Base-by-base conservation (phyloP, 495 filamentous ascomycete genomes). In the Poronia punctata region DNA sequence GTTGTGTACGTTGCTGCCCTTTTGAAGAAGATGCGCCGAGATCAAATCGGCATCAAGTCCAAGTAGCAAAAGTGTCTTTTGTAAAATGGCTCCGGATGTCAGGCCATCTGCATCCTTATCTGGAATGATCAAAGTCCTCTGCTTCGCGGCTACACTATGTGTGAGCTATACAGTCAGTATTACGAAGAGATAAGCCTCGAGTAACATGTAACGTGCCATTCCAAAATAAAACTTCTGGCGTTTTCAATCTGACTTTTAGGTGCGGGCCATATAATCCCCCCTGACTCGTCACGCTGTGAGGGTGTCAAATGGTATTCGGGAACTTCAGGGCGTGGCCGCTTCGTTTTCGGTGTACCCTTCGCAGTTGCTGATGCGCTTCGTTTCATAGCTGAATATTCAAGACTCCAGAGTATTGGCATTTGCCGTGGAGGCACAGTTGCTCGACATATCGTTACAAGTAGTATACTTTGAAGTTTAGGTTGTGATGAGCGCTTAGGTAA, bases 81-180 rank as follows among this genome's bases (percentile, higher is more conserved):
- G 56, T 9, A 82, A 47, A 15, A 80, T 79, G 1, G 70, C 72
- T 2, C 78, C 78, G 2, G 78, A 68, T 26, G 66, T 64, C 11
- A 82, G 59, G 4, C 78, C 78, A 54, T 82, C 78, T 15, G 73
- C 72, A 52, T 80, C 78, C 45, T 79, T 79, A 53, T 80, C 78
- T 4, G 78, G 78, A 2, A 75, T 62, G 17, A 82, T 68, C 29
- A 80, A 57, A 0, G 54, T 62, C 32, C 43, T 48, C 40, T 59
- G 47, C 34, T 53, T 48, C 10, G 60, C 46, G 2, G 45, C 22
- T 3, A 35, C 48, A 30, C 46, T 50, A n/a, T n/a, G n/a, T n/a
- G 14, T 8, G 17, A 17, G 29, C 10, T 3, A 36, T 20, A 35
- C 21, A 45, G 38, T 56, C 30, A n/a, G 48, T 48, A 35, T 49